Evolutionary conservation across 1,139 yeast species (phyloP).

Genomic region (Meyerozyma athensensis): DNA sequence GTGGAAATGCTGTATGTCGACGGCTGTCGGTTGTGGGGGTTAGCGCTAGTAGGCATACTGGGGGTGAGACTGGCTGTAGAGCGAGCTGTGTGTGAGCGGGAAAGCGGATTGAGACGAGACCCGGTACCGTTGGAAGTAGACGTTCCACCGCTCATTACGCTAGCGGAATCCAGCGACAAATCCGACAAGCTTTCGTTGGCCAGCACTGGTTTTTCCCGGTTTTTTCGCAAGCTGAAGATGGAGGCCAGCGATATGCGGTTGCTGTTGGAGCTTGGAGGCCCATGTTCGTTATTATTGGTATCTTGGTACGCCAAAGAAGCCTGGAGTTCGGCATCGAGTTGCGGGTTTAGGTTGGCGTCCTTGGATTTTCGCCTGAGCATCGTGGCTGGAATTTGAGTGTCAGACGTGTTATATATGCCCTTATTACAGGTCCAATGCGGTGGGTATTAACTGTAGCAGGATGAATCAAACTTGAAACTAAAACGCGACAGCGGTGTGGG

Average conservation of each 20-base stretch:
- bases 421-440: too few relatives aligned
- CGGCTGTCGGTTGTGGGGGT: slow-evolving; percentile 37
- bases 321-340: slow-evolving; percentile 29
- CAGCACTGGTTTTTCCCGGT: slow-evolving; percentile 9
- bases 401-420: too few relatives aligned
- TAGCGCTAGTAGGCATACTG: slow-evolving; percentile 18
- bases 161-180: slow-evolving; percentile 33
- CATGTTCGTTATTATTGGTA: background rate
- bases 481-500: slow-evolving; percentile 5
- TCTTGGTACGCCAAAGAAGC: slow-evolving; percentile 28
- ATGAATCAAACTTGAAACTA: slow-evolving; percentile 3
- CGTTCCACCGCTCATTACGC: slow-evolving; percentile 17
- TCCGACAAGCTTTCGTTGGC: slow-evolving; percentile 27
- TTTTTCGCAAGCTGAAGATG: slow-evolving; percentile 34
- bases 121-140: slow-evolving; percentile 7
- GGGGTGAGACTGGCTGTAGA: slow-evolving; percentile 23
- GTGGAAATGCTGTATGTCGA: slow-evolving; percentile 33
- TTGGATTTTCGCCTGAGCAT: slow-evolving; percentile 7
- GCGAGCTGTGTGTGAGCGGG: slow-evolving; percentile 5
- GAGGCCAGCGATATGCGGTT: slow-evolving; percentile 35
- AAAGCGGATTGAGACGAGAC: slow-evolving; percentile 1
- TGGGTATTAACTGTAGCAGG: background rate
- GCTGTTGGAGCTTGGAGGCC: background rate
- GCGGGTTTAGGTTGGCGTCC: slow-evolving; percentile 16
- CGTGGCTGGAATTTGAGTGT: too few relatives aligned